Conservation (phyloP, 2,329 filamentous ascomycete genomes). For the Chrysoporthe puriensis region DNA sequence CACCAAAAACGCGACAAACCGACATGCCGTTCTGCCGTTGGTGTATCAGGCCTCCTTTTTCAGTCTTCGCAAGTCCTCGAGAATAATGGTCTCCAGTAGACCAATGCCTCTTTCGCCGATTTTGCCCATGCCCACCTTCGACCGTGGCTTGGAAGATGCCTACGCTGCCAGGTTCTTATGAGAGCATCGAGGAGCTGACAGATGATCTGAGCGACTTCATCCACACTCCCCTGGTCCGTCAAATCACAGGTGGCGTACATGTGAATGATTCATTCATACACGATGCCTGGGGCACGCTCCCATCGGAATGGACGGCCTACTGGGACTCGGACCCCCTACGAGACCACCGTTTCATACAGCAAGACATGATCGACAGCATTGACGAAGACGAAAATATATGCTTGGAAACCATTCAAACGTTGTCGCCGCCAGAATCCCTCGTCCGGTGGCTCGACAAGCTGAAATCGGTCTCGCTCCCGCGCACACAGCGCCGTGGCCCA, state of each 20-base stretch:
- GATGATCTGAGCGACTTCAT: conserved; percentile 33
- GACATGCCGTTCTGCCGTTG: background rate
- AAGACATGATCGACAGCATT: conserved; percentile 37
- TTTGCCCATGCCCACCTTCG: background rate
- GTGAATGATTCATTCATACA: conserved; percentile 40
- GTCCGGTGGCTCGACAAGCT: conserved; percentile 33
- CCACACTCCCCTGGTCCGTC: conserved; percentile 36
- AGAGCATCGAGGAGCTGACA: conserved; percentile 32
- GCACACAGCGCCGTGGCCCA: conserved; percentile 31
- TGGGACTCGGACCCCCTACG: conserved; percentile 36
- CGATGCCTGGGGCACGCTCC: conserved; percentile 37
- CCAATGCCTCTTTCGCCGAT: background rate
- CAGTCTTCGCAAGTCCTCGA: background rate
- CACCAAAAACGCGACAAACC: background rate
- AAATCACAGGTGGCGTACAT: conserved; percentile 41
- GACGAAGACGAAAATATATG: conserved; percentile 26
- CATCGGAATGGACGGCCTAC: conserved; percentile 38
- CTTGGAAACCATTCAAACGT: background rate
- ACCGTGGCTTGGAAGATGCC: conserved; percentile 5
- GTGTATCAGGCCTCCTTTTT: background rate
- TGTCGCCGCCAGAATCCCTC: conserved; percentile 32
- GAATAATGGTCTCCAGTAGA: background rate
- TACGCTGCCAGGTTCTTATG: conserved; percentile 21
- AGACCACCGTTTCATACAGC: conserved; percentile 38
- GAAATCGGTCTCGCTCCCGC: conserved; percentile 33